Base-by-base conservation (phyloP, 495 filamentous ascomycete species). In the Tuber calosporum region DNA sequence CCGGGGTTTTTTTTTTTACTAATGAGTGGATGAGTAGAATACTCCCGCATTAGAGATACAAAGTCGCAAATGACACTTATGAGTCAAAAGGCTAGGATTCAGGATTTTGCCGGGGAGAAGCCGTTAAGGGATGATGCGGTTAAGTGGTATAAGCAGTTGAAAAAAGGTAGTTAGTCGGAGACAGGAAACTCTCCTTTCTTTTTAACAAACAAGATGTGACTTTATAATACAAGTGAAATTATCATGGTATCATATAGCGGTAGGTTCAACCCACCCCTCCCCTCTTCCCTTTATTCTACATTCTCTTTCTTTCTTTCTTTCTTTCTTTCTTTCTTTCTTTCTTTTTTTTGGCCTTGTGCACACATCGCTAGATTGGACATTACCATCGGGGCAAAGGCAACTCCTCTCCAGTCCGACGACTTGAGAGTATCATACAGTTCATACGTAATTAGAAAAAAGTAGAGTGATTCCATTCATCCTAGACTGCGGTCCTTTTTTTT, bases 51-150 rank as follows among this genome's bases (percentile, higher is more conserved):
- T 42, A 90, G 93, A 80, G 92, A 97, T 83, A 84, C 90, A 26
- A 82, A 86, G 34, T 91, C 89, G 45, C 90, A 92, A 82, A 90
- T 90, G 80, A 91, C 93, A 83, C 90, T 92, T 88, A 88, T 96
- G 84, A 91, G 91, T 2, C 94, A 94, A 84, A 94, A 93, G 82
- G 91, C 92, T 22, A 90, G 90, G 13, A 85, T 96, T 58, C 91
- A 92, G 87, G 89, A 89, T 81, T 84, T 91, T 13, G 85, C 90
- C 36, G 93, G 92, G 5, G 90, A 97, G 75, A 82, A 86, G 70
- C 87, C 86, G 26, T 81, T 91, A 77, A 88, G 92, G 1, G 92
- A 93, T 83, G 89, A 93, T 36, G 74, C 77, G 15, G 80, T 81
- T 4, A 81, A 81, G 72, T 73, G 77, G 77, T 81, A 81, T 45